A percentile compares a stretch with the other conserved stretches of the same genome.
phyloP scores from a whole-genome alignment of 331 rosid genomes.

The Acacia concinna region DNA sequence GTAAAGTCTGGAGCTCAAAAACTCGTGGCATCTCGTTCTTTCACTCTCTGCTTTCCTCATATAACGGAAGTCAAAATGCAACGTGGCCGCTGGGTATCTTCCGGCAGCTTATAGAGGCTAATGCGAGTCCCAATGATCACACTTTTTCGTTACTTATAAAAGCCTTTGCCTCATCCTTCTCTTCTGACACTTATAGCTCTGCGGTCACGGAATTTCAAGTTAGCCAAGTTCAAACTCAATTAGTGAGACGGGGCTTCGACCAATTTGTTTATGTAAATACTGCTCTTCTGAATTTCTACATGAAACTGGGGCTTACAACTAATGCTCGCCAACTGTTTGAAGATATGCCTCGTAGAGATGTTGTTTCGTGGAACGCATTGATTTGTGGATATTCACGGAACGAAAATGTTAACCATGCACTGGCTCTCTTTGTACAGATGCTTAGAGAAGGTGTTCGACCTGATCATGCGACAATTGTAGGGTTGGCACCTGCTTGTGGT shows the following conservation, averaged over 20 bases:
- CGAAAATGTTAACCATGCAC: conserved; percentile 47
- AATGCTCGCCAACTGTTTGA: conserved; percentile 63
- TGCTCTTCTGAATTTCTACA: conserved; percentile 50
- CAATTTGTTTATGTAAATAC: conserved; percentile 58
- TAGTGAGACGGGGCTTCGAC: conserved; percentile 48
- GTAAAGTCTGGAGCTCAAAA: conserved; percentile 28
- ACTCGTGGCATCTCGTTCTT: conserved; percentile 40
- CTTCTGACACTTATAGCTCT: conserved; percentile 28
- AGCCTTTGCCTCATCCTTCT: conserved; percentile 45
- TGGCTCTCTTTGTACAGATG: conserved; percentile 58
- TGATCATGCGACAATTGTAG: conserved; percentile 56
- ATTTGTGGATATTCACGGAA: conserved; percentile 75
- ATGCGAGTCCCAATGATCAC: conserved; percentile 45
- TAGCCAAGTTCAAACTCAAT: conserved; percentile 61
- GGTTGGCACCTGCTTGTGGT: conserved; percentile 68
- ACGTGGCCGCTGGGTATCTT: conserved; percentile 36
- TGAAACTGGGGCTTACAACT: conserved; percentile 51
- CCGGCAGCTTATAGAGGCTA: conserved; percentile 48
- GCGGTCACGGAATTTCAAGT: conserved; percentile 30
- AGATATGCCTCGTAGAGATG: conserved; percentile 56
- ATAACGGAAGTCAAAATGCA: conserved; percentile 30
- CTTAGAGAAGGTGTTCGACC: conserved; percentile 55
- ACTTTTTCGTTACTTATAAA: conserved; percentile 72
- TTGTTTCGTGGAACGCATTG: conserved; percentile 76
- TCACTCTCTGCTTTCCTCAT: conserved; percentile 50